Base-by-base conservation (phyloP, 805 yeast genomes). In the Blastobotrys americana region DNA sequence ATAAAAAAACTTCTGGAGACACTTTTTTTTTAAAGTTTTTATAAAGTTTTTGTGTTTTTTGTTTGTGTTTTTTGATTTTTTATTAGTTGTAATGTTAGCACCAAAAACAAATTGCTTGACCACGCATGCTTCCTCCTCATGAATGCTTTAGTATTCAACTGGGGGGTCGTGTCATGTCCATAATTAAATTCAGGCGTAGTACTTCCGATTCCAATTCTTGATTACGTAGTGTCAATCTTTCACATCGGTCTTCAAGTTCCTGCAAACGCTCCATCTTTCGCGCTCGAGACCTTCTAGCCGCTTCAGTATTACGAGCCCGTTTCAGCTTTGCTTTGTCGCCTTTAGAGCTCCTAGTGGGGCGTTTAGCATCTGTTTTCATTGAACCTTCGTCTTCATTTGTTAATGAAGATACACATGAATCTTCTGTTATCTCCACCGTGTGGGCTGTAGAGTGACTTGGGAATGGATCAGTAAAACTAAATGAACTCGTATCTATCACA, bases 231-330 rank as follows among this genome's bases (percentile, higher is more conserved):
- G 79, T 53, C 48, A 89, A 71, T 33, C 64, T 74, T 52, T 84
- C 89, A 45, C 88, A 90, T 61, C 79, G 83, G 19, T 68, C 78
- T 66, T 90, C 97, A 60, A 89, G 71, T 62, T 85, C 94, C 46
- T 69, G 58, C 95, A 89, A 85, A 64, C 95, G 78, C 65, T 89
- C 89, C 79, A 85, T 77, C 68, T 90, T 90, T 61, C 96, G 78
- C 22, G 95, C 96, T 58, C 96, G 72, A 28, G 95, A 86, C 63
- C 96, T 77, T 66, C 96, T 77, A 52, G 96, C 96, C 62, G 88
- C 96, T 20, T 77, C 59, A 5, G 86, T 88, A 72, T 88, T 88
- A 65, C 87, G 79, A 3, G 95, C 95, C 61, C 96, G 78, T 66
- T 87, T 87, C 56, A 82, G 58, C 73, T 13, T 81, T 76, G 66